Evolutionary conservation across 83 land plant species (phyloP), one percentile per base, ranked within the genome.

Genomic region (Picea abies): DNA sequence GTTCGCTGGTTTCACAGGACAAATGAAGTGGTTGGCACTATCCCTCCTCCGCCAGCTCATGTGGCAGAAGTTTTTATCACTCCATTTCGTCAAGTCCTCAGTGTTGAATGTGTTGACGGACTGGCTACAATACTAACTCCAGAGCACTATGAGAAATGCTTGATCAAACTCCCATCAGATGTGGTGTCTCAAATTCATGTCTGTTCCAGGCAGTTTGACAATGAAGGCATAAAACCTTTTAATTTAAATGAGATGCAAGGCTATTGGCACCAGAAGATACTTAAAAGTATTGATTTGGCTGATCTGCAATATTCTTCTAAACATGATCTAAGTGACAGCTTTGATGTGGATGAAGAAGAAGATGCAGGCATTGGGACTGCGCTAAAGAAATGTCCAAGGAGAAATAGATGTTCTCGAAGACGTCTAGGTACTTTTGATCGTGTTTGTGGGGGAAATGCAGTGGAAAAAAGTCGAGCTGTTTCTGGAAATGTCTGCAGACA

Each of bases 1-100:
- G 96, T 95, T 84, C 92, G 90, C 62, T 96, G 98, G 99, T 96
- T 95, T 91, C 94, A 95, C 84, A 96, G 91, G 85, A 90, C 93
- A 79, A 95, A 88, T 83, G 99, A 96, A 90, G 25, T 29, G 15
- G 25, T 68, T 29, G 32, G 25, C 25, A 86, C 91, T 86, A 89
- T 83, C 84, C 81, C 88, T 83, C 87, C 83, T 88, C 87, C 93
- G 84, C 94, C 96, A 75, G 86, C 86, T 9, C 90, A 90, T 91
- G 89, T 84, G 83, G 87, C 84, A 81, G 99, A 96, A 90, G 85
- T 96, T 85, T 96, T 96, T 89, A 95, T 89, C 84, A 89, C 99
- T 82, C 89, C 90, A 81, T 94, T 90, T 83, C 89, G 85, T 84
- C 99, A 96, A 90, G 93, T 90, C 80, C 85, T 96, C 69, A 90